These are phyloP conservation scores for Magnolia sinica DNA, from an alignment of 164 flowering plant genomes.

Conservation along the genomic window DNA sequence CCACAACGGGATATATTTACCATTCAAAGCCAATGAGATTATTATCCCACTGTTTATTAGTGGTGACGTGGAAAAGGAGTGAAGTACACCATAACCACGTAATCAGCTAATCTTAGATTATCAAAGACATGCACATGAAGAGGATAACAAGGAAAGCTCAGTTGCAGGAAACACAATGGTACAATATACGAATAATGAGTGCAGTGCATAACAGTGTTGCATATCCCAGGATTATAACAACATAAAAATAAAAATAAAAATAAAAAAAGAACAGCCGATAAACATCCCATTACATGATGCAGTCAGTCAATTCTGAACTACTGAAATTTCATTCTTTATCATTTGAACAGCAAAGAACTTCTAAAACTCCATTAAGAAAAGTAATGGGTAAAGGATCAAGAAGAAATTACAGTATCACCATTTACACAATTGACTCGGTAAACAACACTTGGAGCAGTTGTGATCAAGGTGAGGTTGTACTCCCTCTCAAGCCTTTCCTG, in stretches of 20 bases:
- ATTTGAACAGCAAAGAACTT: too few relatives aligned
- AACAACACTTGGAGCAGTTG: constrained; percentile 99
- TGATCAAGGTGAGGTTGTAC: constrained; percentile 77
- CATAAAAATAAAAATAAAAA: too few relatives aligned
- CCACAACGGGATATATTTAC: background rate
- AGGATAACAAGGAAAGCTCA: background rate
- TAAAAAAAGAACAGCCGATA: background rate
- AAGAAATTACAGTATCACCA: constrained; percentile 88
- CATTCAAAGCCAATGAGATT: background rate
- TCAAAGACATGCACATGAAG: background rate
- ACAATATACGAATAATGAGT: too few relatives aligned
- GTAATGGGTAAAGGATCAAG: constrained; percentile 29
- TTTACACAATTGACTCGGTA: constrained; percentile 74
- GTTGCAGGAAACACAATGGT: background rate
- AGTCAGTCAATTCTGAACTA: background rate
- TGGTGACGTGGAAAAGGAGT: background rate
- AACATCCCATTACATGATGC: background rate
- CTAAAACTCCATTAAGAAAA: background rate
- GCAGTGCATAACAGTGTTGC: background rate
- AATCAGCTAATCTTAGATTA: background rate
- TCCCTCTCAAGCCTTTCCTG: constrained; percentile 99
- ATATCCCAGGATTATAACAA: too few relatives aligned
- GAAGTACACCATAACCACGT: background rate
- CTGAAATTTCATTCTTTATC: background rate
- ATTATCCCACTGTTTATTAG: background rate